phyloP scores from a whole-genome alignment of 1,139 yeast species.

The Debaryomycetaceae sp. region DNA sequence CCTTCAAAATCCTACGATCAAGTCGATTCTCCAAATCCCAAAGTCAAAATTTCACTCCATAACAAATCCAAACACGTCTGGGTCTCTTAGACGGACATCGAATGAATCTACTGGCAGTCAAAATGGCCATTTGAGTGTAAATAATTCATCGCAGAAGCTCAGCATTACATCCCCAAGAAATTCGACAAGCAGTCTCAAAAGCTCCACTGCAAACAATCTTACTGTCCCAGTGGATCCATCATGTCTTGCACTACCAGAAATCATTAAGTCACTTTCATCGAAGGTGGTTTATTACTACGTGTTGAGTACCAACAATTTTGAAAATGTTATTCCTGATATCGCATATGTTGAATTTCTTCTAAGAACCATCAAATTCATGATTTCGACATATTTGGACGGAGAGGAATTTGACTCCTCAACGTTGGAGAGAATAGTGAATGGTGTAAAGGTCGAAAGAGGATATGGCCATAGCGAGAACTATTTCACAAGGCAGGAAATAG shows the following conservation, averaged over 20 bases:
- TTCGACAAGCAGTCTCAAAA: conserved; percentile 22
- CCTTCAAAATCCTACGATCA: conserved; percentile 43
- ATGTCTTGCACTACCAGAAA: conserved; percentile 38
- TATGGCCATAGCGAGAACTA: conserved; percentile 10
- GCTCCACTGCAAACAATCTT: conserved; percentile 12
- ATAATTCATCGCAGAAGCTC: background rate
- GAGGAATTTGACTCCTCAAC: conserved; percentile 44
- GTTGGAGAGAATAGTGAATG: conserved; percentile 35
- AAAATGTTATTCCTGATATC: conserved; percentile 78
- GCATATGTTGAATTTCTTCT: conserved; percentile 73
- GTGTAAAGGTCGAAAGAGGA: conserved; percentile 4
- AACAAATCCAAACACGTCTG: conserved; percentile 13
- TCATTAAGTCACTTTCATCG: conserved; percentile 42
- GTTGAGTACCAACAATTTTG: conserved; percentile 54
- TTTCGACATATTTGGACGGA: conserved; percentile 46
- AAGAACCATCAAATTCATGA: conserved; percentile 61
- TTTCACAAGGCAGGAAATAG: conserved; percentile 39
- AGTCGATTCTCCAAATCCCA: conserved; percentile 24
- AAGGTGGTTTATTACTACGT: conserved; percentile 58
- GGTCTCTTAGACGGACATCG: conserved; percentile 17
- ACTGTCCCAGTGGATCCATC: conserved; percentile 23
- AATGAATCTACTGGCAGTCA: conserved; percentile 11
- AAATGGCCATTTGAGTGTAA: conserved; percentile 3
- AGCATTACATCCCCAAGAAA: conserved; percentile 28
- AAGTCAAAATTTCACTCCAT: conserved; percentile 17